These are phyloP conservation scores for Amaranthus cruentus DNA, from an alignment of 148 eudicot species.

Conservation along the genomic window DNA sequence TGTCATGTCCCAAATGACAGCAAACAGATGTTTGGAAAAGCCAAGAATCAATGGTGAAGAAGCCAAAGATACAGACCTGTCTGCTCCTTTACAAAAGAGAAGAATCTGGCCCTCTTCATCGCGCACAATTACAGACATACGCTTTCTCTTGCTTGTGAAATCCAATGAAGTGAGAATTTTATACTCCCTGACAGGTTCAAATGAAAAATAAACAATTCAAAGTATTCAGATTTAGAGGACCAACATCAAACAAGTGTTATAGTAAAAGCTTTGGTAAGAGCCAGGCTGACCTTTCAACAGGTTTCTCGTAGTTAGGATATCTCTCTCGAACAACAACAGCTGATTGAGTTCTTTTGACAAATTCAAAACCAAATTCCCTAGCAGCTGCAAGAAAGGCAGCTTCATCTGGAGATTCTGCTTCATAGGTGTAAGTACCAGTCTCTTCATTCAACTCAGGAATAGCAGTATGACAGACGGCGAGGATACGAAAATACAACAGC, in stretches of 20 bases:
- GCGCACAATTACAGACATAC: constrained; percentile 85
- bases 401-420: constrained; percentile 98
- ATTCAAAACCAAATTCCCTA: constrained; percentile 93
- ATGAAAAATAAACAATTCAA: not conserved
- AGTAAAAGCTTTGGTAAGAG: not conserved
- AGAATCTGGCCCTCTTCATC: constrained; percentile 75
- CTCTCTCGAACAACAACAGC: constrained; percentile 72
- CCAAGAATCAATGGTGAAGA: constrained; percentile 11
- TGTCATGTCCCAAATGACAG: constrained; percentile 1
- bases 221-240: not conserved
- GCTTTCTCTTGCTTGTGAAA: constrained; percentile 92
- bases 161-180: constrained; percentile 82
- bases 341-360: constrained; percentile 72
- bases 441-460: constrained; percentile 82
- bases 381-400: constrained; percentile 93
- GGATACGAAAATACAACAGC: constrained; percentile 66
- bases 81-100: constrained; percentile 95
- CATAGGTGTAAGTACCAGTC: constrained; percentile 60
- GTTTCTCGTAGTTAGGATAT: constrained; percentile 43
- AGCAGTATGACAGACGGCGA: constrained; percentile 92
- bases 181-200: constrained; percentile 59
- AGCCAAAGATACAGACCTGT: constrained; percentile 53
- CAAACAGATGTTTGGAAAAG: not conserved
- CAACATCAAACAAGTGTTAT: not conserved
- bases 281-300: constrained; percentile 63